A percentile compares a stretch with the other conserved stretches of the same genome.
phyloP scores from a whole-genome alignment of 352 stramenopile genomes.

The Globisporangium nagaii region DNA sequence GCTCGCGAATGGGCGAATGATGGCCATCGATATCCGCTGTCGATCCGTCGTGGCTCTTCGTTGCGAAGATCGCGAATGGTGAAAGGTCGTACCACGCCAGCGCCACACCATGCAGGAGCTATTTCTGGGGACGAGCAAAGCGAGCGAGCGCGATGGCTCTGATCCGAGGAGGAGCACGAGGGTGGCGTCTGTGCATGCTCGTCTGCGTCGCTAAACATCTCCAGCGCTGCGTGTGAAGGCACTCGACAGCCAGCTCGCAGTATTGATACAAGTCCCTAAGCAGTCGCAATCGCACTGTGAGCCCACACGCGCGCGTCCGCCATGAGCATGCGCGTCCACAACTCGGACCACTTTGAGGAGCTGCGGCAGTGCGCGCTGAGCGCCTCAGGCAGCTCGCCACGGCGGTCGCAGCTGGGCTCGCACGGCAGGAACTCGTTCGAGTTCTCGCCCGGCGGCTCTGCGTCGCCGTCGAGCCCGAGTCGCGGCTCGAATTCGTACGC shows the following conservation, averaged over 20 bases:
- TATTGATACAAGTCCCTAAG: too few relatives aligned
- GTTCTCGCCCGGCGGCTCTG: conserved; percentile 12
- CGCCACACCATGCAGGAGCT: neutral
- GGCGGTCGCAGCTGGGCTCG: conserved; percentile 19
- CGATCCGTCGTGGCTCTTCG: neutral
- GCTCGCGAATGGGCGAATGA: conserved; percentile 1
- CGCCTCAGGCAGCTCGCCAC: conserved; percentile 19
- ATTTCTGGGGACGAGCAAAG: too few relatives aligned
- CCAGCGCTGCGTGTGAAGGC: too few relatives aligned
- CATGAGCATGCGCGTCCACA: conserved; percentile 78
- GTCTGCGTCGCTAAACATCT: too few relatives aligned
- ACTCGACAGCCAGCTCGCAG: too few relatives aligned
- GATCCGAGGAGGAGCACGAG: too few relatives aligned
- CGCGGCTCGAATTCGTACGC: conserved; percentile 17
- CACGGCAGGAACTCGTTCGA: conserved; percentile 19
- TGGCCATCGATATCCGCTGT: neutral
- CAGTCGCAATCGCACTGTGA: too few relatives aligned
- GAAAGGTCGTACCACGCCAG: neutral
- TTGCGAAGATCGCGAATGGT: too few relatives aligned
- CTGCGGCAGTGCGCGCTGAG: conserved; percentile 50
- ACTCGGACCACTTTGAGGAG: conserved; percentile 67
- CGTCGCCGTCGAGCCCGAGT: conserved; percentile 16
- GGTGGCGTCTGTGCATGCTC: too few relatives aligned
- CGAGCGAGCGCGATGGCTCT: too few relatives aligned
- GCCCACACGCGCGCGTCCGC: neutral